Conservation (phyloP, 2,329 filamentous ascomycete species). For the Trichoderma hamatum region DNA sequence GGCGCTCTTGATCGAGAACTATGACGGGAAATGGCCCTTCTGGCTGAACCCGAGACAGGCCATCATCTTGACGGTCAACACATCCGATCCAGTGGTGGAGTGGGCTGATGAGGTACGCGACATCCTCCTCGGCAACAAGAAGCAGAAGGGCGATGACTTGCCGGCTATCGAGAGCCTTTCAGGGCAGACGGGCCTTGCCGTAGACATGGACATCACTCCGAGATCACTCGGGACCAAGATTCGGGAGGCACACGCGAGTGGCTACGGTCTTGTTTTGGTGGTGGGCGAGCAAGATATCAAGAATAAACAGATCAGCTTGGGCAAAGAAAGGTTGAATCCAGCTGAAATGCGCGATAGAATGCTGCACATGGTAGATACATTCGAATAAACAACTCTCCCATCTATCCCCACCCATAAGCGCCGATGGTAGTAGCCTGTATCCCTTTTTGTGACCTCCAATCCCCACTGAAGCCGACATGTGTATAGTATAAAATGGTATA, state of each 20-base stretch:
- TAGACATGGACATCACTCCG: conserved; percentile 70
- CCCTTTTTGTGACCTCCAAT: not conserved
- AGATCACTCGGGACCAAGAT: conserved; percentile 70
- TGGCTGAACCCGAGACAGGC: conserved; percentile 84
- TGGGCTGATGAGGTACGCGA: conserved; percentile 54
- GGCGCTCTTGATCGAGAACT: conserved; percentile 82
- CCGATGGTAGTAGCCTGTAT: not conserved
- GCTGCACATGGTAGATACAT: conserved; percentile 50
- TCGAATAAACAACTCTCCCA: conserved; percentile 43
- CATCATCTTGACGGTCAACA: conserved; percentile 73
- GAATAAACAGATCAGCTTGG: conserved; percentile 55
- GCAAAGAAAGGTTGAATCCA: conserved; percentile 48
- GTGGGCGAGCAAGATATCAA: conserved; percentile 68
- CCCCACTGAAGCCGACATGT: not conserved
- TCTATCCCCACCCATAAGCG: conserved; percentile 23
- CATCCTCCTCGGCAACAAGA: conserved; percentile 53
- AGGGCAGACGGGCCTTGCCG: conserved; percentile 62
- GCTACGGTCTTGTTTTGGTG: conserved; percentile 74
- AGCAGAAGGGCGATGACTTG: conserved; percentile 34
- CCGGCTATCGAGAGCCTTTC: conserved; percentile 49
- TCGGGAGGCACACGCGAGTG: conserved; percentile 68
- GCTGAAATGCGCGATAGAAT: conserved; percentile 51
- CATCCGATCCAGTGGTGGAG: conserved; percentile 55
- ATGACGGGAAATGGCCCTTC: conserved; percentile 80
- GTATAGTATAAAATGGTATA: not conserved